Percentiles rank a stretch among this genome's conserved stretches.
Conservation (phyloP, 257 asterid species). For the Prunella vulgaris region DNA sequence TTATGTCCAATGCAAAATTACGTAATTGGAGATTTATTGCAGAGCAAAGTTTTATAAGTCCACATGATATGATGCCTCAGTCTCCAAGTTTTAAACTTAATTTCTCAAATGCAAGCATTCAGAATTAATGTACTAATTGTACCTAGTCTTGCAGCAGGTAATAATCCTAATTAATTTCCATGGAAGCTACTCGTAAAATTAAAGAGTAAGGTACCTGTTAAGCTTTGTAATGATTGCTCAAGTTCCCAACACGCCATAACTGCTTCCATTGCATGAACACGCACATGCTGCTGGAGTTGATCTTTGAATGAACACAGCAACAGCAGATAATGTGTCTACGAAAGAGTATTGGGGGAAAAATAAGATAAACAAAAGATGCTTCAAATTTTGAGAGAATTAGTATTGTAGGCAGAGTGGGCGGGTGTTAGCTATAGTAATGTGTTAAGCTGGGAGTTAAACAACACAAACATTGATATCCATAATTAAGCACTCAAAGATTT, state of each 20-base stretch:
- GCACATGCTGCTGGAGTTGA: constrained; percentile 63
- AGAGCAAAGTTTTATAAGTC: too few relatives aligned
- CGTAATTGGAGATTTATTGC: not conserved
- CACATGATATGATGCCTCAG: too few relatives aligned
- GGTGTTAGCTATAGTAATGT: too few relatives aligned
- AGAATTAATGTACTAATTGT: too few relatives aligned
- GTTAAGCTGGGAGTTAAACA: too few relatives aligned
- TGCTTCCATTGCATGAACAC: constrained; percentile 73
- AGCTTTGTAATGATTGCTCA: constrained; percentile 61
- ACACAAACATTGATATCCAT: too few relatives aligned
- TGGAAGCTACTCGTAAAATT: not conserved
- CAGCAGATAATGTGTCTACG: constrained; percentile 53
- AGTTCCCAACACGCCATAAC: constrained; percentile 78
- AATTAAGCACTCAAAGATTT: not conserved
- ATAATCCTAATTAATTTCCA: not conserved
- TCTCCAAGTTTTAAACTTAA: too few relatives aligned
- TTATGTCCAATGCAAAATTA: not conserved
- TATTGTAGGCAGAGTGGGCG: too few relatives aligned
- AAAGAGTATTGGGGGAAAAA: not conserved
- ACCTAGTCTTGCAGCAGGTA: too few relatives aligned
- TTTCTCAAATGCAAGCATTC: too few relatives aligned
- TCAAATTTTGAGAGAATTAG: too few relatives aligned
- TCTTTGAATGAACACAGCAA: constrained; percentile 64
- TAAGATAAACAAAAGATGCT: too few relatives aligned
- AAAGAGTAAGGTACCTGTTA: constrained; percentile 36